Conservation (phyloP, 192 early-diverging fungal genomes). For the Cladochytrium replicatum region DNA sequence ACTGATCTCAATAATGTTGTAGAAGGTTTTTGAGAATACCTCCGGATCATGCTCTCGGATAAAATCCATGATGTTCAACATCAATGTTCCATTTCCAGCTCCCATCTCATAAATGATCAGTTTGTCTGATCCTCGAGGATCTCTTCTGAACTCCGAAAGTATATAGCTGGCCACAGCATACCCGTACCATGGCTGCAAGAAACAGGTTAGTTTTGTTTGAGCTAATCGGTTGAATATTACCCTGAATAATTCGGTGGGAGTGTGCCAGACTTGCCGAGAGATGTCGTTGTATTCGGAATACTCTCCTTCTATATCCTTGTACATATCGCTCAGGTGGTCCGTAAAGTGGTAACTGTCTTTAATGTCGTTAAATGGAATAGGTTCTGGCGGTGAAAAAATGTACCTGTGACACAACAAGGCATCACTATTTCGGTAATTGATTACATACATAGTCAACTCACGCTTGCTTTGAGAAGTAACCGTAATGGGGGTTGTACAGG, state of each 20-base stretch:
- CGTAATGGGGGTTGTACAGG: conserved; percentile 92
- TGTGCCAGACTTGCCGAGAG: conserved; percentile 94
- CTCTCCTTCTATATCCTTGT: conserved; percentile 37
- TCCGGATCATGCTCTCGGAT: conserved; percentile 65
- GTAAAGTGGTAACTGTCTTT: conserved; percentile 73
- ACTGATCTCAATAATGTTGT: conserved; percentile 91
- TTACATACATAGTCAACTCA: conserved; percentile 3
- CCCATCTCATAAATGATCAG: conserved; percentile 92
- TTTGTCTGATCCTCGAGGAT: conserved; percentile 6
- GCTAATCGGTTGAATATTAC: conserved; percentile 6
- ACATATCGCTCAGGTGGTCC: conserved; percentile 60
- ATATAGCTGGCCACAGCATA: conserved; percentile 85
- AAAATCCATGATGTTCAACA: conserved; percentile 87
- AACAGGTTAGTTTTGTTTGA: too few species aligned
- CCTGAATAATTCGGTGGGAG: conserved; percentile 92
- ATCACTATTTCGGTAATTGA: too few species aligned
- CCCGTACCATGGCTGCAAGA: conserved; percentile 92
- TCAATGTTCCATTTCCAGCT: conserved; percentile 93
- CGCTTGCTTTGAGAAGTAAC: conserved; percentile 95
- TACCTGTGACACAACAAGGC: conserved; percentile 16
- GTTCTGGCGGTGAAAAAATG: conserved; percentile 26
- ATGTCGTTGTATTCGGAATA: conserved; percentile 30
- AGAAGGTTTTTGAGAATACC: conserved; percentile 78
- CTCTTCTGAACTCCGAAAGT: conserved; percentile 61
- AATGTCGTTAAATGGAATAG: conserved; percentile 51